Base-by-base conservation (phyloP, 2,329 filamentous ascomycete species). In the Ascochyta koolunga region DNA sequence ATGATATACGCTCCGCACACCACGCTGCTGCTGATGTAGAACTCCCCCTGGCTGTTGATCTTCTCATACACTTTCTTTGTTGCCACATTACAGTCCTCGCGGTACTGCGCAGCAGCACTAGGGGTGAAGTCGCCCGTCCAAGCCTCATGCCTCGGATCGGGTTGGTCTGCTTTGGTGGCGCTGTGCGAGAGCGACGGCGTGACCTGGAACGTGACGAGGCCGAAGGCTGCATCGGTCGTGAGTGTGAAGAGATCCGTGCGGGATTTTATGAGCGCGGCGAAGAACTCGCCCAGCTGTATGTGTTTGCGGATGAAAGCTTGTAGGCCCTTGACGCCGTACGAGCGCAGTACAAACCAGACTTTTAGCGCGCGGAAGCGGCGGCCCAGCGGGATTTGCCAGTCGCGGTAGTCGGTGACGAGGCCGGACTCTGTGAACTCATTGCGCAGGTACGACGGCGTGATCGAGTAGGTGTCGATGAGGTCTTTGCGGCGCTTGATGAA, bases 341-440 rank as follows among this genome's bases (percentile, higher is more conserved):
- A 87, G 38, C 93, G 83, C 66, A 97, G 79, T 7, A 98, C 92
- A 71, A 97, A 97, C 93, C 93, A 98, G 59, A 96, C 87, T 79
- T 98, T 98, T 53, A 98, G 78, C 2, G 89, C 86, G 56, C 93
- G 84, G 82, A 98, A 98, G 15, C 93, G 83, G 2, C 93, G 83
- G 8, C 93, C 93, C 0, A 98, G 86, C 0, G 93, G 92, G 67
- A 98, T 96, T 77, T 96, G 92, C 93, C 93, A 98, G 80, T 98
- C 93, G 40, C 93, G 86, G 79, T 96, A 97, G 76, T 98, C 93
- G 21, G 91, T 96, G 1, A 97, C 93, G 2, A 93, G 82, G 0
- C 91, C 92, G 32, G 83, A 85, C 65, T 95, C 91, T 3, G 89
- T 90, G 77, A 88, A 91, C 4, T 85, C 79, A 76, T 97, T 97